These are phyloP conservation scores for Rasamsonia emersonii DNA, from an alignment of 2,329 filamentous ascomycete genomes.

Conservation along the genomic window DNA sequence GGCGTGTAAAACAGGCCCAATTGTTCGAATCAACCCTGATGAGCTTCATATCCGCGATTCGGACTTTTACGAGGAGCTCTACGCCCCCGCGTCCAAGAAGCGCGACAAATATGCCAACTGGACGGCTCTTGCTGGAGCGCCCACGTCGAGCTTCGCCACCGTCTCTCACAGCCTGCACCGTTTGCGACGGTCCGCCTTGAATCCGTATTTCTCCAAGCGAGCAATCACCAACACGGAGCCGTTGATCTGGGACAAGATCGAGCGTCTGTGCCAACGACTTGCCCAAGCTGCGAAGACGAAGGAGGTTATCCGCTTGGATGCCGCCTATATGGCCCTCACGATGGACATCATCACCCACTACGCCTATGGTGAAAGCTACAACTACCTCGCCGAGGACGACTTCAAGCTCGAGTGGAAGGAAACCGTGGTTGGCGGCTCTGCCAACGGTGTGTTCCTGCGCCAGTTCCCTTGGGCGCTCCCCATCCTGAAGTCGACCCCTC, in stretches of 20 bases:
- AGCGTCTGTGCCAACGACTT: conserved; percentile 1
- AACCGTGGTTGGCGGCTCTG: conserved; percentile 16
- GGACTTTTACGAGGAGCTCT: conserved; percentile 25
- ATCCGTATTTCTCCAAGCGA: conserved; percentile 21
- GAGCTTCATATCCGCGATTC: conserved; percentile 28
- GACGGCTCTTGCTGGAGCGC: conserved; percentile 10
- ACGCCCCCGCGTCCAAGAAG: conserved; percentile 15
- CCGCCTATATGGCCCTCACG: conserved; percentile 21
- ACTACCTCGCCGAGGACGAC: conserved; percentile 21
- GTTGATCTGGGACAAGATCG: conserved; percentile 26
- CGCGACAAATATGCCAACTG: conserved; percentile 19
- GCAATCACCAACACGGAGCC: conserved; percentile 30
- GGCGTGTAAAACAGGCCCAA: conserved; percentile 16
- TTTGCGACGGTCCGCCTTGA: conserved; percentile 14
- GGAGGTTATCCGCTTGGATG: conserved; percentile 13
- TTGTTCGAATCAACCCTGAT: conserved; percentile 25
- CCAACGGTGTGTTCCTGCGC: conserved; percentile 16
- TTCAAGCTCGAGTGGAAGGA: conserved; percentile 18
- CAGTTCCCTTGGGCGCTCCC: conserved; percentile 22
- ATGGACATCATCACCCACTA: conserved; percentile 33
- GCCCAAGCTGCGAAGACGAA: too few species aligned
- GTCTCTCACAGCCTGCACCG: conserved; percentile 16
- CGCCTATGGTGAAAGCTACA: conserved; percentile 25
- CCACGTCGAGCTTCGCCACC: conserved; percentile 12
- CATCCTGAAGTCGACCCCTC: conserved; percentile 16